Percentiles rank a stretch among this genome's conserved stretches.
Conservation (phyloP, 73 alveolate genomes). For the Urostyla sp. region DNA sequence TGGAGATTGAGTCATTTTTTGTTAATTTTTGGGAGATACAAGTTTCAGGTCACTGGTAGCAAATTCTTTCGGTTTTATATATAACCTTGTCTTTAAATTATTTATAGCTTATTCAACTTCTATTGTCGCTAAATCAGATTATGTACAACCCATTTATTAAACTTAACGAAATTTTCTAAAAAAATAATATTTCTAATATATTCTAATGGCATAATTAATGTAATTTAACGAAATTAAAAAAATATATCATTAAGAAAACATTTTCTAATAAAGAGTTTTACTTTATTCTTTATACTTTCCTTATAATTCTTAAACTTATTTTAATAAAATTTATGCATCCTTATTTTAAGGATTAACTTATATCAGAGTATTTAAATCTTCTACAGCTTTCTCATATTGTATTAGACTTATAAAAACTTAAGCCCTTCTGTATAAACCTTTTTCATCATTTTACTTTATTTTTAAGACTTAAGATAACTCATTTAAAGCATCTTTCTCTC, state of each 20-base stretch:
- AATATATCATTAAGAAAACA: background rate
- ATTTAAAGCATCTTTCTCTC: conserved; percentile 51
- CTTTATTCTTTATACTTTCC: conserved; percentile 32
- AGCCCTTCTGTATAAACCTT: conserved; percentile 47
- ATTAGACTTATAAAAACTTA: background rate
- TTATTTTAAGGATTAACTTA: background rate
- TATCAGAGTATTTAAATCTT: background rate
- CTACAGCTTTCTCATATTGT: conserved; percentile 58
- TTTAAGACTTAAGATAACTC: conserved; percentile 44
- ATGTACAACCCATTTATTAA: too few species aligned
- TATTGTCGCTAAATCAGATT: too few species aligned
- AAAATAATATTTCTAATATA: too few species aligned
- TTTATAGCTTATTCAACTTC: too few species aligned
- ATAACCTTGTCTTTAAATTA: too few species aligned
- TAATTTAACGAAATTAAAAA: too few species aligned
- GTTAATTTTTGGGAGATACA: too few species aligned
- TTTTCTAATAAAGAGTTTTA: conserved; percentile 44
- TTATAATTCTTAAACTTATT: background rate
- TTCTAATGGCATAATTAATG: too few species aligned
- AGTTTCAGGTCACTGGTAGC: too few species aligned
- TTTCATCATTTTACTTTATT: conserved; percentile 8
- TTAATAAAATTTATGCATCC: background rate
- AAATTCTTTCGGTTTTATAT: too few species aligned
- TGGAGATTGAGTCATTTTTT: too few species aligned
- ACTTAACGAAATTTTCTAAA: too few species aligned